Evolutionary conservation across 148 eudicot genomes (phyloP).

Genomic region (Rheum nobile): DNA sequence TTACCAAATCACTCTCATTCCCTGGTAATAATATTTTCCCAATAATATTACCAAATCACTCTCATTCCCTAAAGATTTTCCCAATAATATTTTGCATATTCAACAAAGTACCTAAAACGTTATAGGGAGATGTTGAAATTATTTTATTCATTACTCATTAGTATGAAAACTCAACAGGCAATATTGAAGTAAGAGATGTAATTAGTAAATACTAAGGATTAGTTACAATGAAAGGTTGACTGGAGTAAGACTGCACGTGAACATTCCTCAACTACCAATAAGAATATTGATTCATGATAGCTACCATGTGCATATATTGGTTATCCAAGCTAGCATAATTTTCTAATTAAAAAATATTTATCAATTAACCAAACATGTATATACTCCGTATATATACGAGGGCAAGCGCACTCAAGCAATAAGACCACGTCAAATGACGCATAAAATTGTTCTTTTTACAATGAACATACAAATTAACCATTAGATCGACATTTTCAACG

Average conservation of each 20-base stretch:
- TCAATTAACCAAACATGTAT: neutral
- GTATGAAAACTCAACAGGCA: too few relatives aligned
- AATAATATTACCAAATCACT: too few relatives aligned
- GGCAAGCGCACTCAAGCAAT: neutral
- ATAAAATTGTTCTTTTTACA: neutral
- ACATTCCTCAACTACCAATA: neutral
- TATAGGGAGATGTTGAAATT: too few relatives aligned
- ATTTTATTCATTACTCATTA: too few relatives aligned
- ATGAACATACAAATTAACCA: neutral
- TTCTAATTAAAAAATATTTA: neutral
- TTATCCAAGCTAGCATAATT: neutral
- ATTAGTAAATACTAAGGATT: neutral
- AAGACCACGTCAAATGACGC: neutral
- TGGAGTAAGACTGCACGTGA: neutral
- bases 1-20: too few relatives aligned
- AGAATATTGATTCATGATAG: neutral
- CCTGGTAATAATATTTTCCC: too few relatives aligned
- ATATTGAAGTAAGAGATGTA: too few relatives aligned
- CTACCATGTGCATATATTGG: neutral
- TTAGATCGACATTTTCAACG: too few relatives aligned
- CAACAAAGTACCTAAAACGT: too few relatives aligned
- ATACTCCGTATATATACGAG: neutral
- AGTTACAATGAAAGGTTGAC: neutral
- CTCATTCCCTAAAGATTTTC: too few relatives aligned
- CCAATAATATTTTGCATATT: too few relatives aligned